Evolutionary conservation across 768 basidiomycete genomes (phyloP).

Genomic region (Mycena leptocephala): DNA sequence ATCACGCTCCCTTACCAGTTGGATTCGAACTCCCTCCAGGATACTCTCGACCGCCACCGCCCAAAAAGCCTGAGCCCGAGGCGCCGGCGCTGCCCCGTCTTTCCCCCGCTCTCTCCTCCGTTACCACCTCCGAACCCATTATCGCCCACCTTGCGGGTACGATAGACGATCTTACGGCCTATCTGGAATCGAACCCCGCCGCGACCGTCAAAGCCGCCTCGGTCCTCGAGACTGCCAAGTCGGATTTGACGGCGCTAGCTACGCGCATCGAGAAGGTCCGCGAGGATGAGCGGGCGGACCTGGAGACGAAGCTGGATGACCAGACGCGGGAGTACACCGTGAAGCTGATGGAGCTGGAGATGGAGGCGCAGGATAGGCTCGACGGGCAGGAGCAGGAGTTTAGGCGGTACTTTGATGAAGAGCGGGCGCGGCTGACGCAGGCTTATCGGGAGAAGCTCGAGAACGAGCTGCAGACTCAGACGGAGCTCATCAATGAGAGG

Average conservation of each 20-base stretch:
- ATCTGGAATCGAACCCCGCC: constrained; percentile 81
- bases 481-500: constrained; percentile 96
- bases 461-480: constrained; percentile 88
- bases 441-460: constrained; percentile 92
- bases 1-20: constrained; percentile 85
- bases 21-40: constrained; percentile 97
- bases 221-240: constrained; percentile 86
- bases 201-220: constrained; percentile 78
- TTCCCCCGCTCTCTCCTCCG: constrained; percentile 83
- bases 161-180: constrained; percentile 92
- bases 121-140: constrained; percentile 88
- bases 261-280: constrained; percentile 84
- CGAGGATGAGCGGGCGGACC: constrained; percentile 80
- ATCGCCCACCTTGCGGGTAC: constrained; percentile 93
- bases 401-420: constrained; percentile 85
- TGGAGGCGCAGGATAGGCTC: constrained; percentile 89
- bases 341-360: constrained; percentile 87
- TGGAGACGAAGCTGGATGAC: constrained; percentile 81
- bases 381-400: constrained; percentile 91
- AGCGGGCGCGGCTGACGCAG: constrained; percentile 79
- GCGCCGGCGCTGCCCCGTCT: constrained; percentile 77
- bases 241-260: constrained; percentile 85
- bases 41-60: constrained; percentile 74
- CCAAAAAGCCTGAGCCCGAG: constrained; percentile 56
- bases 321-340: constrained; percentile 88